Percentiles rank a stretch among this genome's conserved stretches.
phyloP scores from a whole-genome alignment of 345 rosid species.

The Aquilaria sinensis region DNA sequence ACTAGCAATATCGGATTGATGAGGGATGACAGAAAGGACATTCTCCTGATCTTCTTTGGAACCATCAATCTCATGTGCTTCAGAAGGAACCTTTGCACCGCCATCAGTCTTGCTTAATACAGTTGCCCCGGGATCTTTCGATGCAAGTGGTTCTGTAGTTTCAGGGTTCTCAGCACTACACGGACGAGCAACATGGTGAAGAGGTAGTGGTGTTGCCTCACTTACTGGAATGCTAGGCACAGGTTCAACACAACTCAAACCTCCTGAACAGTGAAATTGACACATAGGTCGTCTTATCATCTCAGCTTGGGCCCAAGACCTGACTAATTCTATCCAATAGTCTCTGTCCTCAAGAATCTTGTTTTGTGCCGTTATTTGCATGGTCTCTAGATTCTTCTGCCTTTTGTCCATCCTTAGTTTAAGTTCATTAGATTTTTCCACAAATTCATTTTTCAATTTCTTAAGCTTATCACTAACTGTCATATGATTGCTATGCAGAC shows the following conservation, averaged over 20 bases:
- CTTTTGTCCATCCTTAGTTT: constrained; percentile 21
- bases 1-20: too few relatives aligned
- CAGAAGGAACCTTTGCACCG: neutral
- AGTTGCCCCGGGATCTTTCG: neutral
- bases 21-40: constrained; percentile 1
- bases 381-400: constrained; percentile 33
- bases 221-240: constrained; percentile 7
- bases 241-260: neutral
- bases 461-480: constrained; percentile 35
- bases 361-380: constrained; percentile 34
- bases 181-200: constrained; percentile 9
- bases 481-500: constrained; percentile 29
- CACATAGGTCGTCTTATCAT: constrained; percentile 18
- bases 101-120: neutral
- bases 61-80: constrained; percentile 12
- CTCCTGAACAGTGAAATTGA: constrained; percentile 14
- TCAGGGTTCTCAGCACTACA: too few relatives aligned
- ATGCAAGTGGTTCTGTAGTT: too few relatives aligned
- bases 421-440: constrained; percentile 35
- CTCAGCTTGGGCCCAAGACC: constrained; percentile 43
- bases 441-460: constrained; percentile 40
- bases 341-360: constrained; percentile 37
- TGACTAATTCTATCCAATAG: constrained; percentile 36
- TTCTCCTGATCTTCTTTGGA: constrained; percentile 1
- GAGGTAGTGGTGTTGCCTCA: constrained; percentile 16